Evolutionary conservation across 495 filamentous ascomycete genomes (phyloP).

Genomic region (Penicillium herquei): DNA sequence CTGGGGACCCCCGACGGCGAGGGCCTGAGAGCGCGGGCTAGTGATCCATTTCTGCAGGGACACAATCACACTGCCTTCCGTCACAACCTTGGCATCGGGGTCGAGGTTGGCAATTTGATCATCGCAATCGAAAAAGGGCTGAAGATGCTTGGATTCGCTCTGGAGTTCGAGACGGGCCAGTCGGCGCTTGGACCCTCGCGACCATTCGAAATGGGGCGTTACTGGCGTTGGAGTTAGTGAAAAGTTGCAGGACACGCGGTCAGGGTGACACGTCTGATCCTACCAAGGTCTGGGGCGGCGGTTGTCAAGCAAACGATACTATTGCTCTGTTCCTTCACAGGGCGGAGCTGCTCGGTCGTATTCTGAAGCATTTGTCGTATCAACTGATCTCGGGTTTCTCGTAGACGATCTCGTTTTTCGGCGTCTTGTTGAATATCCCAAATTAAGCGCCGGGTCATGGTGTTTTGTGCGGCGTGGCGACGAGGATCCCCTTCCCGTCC

Average conservation of each 20-base stretch:
- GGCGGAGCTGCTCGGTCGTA: conserved; percentile 26
- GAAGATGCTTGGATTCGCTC: conserved; percentile 40
- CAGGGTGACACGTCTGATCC: conserved; percentile 4
- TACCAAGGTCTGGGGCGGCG: conserved; percentile 37
- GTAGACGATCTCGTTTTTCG: conserved; percentile 28
- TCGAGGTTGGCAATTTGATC: conserved; percentile 38
- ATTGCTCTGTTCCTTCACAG: conserved; percentile 28
- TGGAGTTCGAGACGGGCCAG: conserved; percentile 42
- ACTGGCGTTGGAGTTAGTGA: conserved; percentile 22
- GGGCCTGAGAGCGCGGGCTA: conserved; percentile 35
- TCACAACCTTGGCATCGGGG: conserved; percentile 27
- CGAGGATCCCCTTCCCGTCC: conserved; percentile 38
- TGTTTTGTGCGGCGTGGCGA: conserved; percentile 36
- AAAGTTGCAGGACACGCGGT: not conserved
- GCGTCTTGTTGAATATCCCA: conserved; percentile 45
- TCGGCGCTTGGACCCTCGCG: conserved; percentile 36
- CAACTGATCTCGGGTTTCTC: conserved; percentile 24
- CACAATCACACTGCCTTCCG: conserved; percentile 33
- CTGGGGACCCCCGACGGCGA: conserved; percentile 39
- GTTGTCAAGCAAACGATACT: conserved; percentile 38
- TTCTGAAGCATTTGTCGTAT: conserved; percentile 27
- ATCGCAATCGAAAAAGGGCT: conserved; percentile 43
- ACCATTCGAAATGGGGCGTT: conserved; percentile 32
- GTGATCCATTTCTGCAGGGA: conserved; percentile 41
- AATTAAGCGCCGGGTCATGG: conserved; percentile 39